phyloP scores from a whole-genome alignment of 257 asterid species.

The Lycium barbarum region DNA sequence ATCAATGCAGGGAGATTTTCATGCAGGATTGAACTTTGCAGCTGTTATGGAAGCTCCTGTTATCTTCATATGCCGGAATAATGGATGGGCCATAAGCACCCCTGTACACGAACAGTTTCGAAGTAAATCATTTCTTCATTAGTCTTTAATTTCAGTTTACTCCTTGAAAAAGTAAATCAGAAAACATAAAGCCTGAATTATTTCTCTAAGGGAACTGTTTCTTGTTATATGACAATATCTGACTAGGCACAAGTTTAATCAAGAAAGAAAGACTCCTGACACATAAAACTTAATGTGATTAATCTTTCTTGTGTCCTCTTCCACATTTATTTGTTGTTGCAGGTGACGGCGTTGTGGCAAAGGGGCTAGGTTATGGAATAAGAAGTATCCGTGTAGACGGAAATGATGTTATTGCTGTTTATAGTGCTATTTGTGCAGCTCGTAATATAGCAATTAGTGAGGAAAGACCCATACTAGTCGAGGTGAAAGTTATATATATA shows the following conservation, averaged over 20 bases:
- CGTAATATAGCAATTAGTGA: constrained; percentile 75
- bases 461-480: constrained; percentile 76
- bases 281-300: not conserved
- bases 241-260: not conserved
- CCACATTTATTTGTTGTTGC: not conserved
- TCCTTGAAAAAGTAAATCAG: no score
- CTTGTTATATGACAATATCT: not conserved
- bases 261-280: not conserved
- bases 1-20: constrained; percentile 83
- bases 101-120: constrained; percentile 74
- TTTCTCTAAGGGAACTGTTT: not conserved
- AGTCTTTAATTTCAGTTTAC: not conserved
- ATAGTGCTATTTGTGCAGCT: constrained; percentile 62
- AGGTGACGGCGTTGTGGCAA: constrained; percentile 92
- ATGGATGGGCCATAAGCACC: constrained; percentile 98
- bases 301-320: not conserved
- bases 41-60: constrained; percentile 90
- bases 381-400: constrained; percentile 85
- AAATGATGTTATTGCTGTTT: constrained; percentile 84
- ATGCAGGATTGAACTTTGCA: constrained; percentile 90
- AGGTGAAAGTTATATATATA: constrained; percentile 52
- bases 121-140: constrained; percentile 45
- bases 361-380: constrained; percentile 85
- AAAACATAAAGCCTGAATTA: no score
- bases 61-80: constrained; percentile 82